Base-by-base conservation (phyloP, 179 eudicot genomes). In the Gypsophila paniculata region DNA sequence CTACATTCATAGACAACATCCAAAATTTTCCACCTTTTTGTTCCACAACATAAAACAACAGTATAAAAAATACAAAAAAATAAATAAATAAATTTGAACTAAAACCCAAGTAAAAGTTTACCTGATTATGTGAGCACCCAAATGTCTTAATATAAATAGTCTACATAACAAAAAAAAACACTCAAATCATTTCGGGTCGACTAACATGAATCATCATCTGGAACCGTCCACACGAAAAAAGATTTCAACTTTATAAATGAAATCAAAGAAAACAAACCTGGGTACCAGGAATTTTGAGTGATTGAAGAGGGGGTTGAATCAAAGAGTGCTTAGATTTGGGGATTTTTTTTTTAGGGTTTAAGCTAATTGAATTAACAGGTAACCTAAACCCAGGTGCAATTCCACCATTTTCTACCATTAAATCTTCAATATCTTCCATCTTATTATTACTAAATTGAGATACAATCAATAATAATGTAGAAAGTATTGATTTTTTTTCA, bases 101-200 rank as follows among this genome's bases (percentile, higher is more conserved):
- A 68, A 63, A 63, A 14, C 42, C 63, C 65, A 0, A 34, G 1
- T 25, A n/a, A 18, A 2, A 62, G 10, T 11, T 71, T 21, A 86
- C 98, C 91, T 91, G 97, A 84, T 91, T 93, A 81, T 93, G 98
- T 5, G 98, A 93, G 77, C 98, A 93, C 17, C 98, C 98, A 74
- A 93, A 93, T 62, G 98, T 93, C 76, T 93, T 93, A 52, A 93
- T 76, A 74, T 82, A 93, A 75, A 93, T 89, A 14, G 86, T 83
- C 98, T 93, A 93, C 84, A 77, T 52, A 22, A 52, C 8, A 15
- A 70, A 23, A 15, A 29, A 68, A 17, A 68, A 32, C 34, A 74
- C 8, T 25, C 11, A 46, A 46, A 46, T 42, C 11, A 42, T 42
- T 6, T 9, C 2, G 11, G 11, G 46, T 42, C 10, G 11, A 9